Evolutionary conservation across 2,329 filamentous ascomycete species (phyloP).

Genomic region (Alternaria postmessia): DNA sequence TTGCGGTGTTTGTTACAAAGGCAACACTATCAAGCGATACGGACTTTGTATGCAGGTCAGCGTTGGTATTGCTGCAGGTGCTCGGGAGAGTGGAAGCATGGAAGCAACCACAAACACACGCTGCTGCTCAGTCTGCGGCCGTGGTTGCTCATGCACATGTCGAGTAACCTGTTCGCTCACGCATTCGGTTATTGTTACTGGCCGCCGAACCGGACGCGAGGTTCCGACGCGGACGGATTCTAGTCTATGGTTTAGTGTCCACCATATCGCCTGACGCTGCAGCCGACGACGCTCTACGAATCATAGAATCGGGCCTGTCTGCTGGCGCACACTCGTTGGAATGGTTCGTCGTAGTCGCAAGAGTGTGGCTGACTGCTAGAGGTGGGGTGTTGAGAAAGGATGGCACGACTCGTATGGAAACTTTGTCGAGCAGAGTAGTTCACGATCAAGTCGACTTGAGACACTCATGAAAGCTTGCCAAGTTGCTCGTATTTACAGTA

Average conservation of each 20-base stretch:
- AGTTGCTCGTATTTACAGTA: background rate
- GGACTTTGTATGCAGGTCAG: conserved; percentile 32
- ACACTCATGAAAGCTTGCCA: background rate
- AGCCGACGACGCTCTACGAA: conserved; percentile 18
- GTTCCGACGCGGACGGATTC: conserved; percentile 27
- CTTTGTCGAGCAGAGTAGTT: background rate
- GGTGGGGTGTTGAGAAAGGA: conserved; percentile 11
- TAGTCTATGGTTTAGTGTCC: conserved; percentile 29
- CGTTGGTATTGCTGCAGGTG: conserved; percentile 28
- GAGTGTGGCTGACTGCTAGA: conserved; percentile 23
- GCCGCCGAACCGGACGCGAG: conserved; percentile 35
- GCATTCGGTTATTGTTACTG: conserved; percentile 35
- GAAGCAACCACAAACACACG: conserved; percentile 27
- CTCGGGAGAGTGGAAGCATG: conserved; percentile 16
- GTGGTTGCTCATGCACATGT: conserved; percentile 38
- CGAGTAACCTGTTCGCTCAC: conserved; percentile 34
- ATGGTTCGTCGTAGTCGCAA: conserved; percentile 17
- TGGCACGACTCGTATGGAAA: conserved; percentile 5
- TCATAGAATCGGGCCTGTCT: conserved; percentile 19
- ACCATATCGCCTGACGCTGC: conserved; percentile 27
- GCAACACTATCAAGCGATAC: background rate
- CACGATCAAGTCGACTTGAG: conserved; percentile 8
- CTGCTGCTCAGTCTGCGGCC: conserved; percentile 27
- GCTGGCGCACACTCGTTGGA: conserved; percentile 21
- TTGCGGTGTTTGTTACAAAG: conserved; percentile 10